Evolutionary conservation across 306 rosid species (phyloP).

Genomic region (Cicer arietinum): DNA sequence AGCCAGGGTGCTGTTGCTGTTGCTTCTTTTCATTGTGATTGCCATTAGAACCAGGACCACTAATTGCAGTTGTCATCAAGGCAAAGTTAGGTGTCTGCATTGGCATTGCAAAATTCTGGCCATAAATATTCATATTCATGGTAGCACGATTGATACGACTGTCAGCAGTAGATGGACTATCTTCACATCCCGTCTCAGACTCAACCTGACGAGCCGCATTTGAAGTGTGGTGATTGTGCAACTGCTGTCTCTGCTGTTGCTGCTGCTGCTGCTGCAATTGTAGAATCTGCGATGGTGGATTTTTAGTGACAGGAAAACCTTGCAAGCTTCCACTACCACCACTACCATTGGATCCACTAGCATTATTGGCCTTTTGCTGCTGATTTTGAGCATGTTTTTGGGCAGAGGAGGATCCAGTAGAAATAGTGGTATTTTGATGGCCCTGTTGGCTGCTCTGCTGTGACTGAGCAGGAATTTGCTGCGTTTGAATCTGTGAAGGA

Average conservation of each 20-base stretch:
- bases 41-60: constrained; percentile 55
- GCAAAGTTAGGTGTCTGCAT: constrained; percentile 76
- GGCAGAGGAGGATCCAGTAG: constrained; percentile 79
- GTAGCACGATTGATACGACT: constrained; percentile 65
- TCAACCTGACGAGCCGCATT: constrained; percentile 75
- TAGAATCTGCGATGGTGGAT: constrained; percentile 57
- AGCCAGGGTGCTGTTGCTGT: constrained; percentile 60
- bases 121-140: constrained; percentile 72
- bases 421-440: constrained; percentile 70
- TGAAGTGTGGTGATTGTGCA: constrained; percentile 62
- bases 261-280: constrained; percentile 59
- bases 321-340: constrained; percentile 63
- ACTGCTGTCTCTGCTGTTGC: constrained; percentile 59
- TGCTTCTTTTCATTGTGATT: constrained; percentile 70
- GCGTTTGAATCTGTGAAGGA: constrained; percentile 84
- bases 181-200: constrained; percentile 81
- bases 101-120: constrained; percentile 77
- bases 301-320: constrained; percentile 79
- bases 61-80: constrained; percentile 68
- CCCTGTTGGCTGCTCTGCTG: constrained; percentile 75
- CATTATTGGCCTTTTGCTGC: constrained; percentile 75
- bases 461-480: constrained; percentile 63
- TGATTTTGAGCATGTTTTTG: constrained; percentile 88
- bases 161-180: constrained; percentile 87
- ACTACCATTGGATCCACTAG: constrained; percentile 52